Conservation (phyloP, 2,329 filamentous ascomycete species). For the Pseudohalonectria lignicola region DNA sequence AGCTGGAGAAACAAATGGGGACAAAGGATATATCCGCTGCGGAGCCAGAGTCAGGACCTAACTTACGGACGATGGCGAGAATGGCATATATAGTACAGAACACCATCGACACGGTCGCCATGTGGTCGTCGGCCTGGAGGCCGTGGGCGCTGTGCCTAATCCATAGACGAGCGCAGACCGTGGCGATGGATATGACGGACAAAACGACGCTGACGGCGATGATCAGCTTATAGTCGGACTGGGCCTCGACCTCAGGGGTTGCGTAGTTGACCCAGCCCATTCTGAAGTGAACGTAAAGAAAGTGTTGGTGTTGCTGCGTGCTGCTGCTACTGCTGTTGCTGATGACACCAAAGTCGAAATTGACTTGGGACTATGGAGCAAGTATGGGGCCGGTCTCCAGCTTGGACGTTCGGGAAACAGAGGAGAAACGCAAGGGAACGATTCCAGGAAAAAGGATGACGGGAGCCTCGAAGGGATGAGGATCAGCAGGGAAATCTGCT, state of each 20-base stretch:
- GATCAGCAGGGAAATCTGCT: too few species aligned
- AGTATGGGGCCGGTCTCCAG: too few species aligned
- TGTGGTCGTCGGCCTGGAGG: constrained; percentile 35
- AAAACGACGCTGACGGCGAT: constrained; percentile 35
- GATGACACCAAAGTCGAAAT: too few species aligned
- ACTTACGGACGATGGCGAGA: constrained; percentile 38
- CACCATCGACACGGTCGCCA: constrained; percentile 25
- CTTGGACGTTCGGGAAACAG: constrained; percentile 8
- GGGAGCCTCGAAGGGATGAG: too few species aligned
- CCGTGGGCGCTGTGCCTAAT: constrained; percentile 29
- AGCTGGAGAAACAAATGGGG: constrained; percentile 15
- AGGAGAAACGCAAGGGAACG: too few species aligned
- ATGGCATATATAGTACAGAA: constrained; percentile 37
- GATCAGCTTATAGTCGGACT: constrained; percentile 36
- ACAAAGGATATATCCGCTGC: neutral
- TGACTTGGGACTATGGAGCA: constrained; percentile 4
- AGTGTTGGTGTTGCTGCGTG: too few species aligned
- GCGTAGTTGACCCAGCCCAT: constrained; percentile 43
- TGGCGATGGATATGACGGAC: constrained; percentile 26
- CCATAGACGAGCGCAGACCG: constrained; percentile 29
- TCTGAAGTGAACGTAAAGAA: too few species aligned
- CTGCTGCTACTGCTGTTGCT: neutral
- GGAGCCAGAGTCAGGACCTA: constrained; percentile 15
- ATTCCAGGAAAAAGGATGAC: too few species aligned
- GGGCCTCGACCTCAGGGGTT: constrained; percentile 29